Conservation (phyloP, 495 filamentous ascomycete genomes). For the Penicillium ucsense region DNA sequence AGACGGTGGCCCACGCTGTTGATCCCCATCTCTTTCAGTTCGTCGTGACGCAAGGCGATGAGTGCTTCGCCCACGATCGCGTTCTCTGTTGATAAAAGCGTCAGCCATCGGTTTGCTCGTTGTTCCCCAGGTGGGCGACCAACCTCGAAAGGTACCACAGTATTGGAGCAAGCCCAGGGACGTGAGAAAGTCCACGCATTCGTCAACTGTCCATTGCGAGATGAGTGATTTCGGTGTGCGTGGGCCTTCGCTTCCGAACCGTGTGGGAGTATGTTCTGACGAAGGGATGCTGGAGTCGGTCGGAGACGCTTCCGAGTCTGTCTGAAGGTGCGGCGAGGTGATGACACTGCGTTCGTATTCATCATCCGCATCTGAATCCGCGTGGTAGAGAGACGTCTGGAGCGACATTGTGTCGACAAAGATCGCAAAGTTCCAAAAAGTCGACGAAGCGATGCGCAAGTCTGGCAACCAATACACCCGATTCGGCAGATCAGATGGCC, state of each 20-base stretch:
- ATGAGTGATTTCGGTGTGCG: conserved; percentile 70
- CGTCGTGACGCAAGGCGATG: conserved; percentile 79
- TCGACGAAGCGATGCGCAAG: background rate
- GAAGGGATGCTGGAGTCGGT: conserved; percentile 75
- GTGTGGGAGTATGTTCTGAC: conserved; percentile 80
- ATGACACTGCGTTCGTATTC: conserved; percentile 82
- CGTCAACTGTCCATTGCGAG: conserved; percentile 78
- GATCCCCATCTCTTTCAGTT: conserved; percentile 90
- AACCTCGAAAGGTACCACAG: conserved; percentile 70
- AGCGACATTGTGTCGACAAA: conserved; percentile 33
- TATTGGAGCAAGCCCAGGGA: conserved; percentile 78
- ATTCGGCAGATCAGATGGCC: too few species aligned
- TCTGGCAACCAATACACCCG: too few species aligned
- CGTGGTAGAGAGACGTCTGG: conserved; percentile 48
- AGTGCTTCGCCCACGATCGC: conserved; percentile 88
- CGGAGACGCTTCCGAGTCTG: conserved; percentile 70
- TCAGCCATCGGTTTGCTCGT: conserved; percentile 1
- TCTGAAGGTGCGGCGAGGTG: conserved; percentile 59
- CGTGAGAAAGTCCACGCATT: conserved; percentile 77
- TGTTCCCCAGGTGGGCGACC: conserved; percentile 12
- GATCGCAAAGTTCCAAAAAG: background rate
- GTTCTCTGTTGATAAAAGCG: conserved; percentile 52
- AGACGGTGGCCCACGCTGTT: conserved; percentile 86
- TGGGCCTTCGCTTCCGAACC: conserved; percentile 59
- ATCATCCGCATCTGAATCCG: conserved; percentile 88